Conservation (phyloP, 768 basidiomycete species). For the Xerocomellus chrysenteron region DNA sequence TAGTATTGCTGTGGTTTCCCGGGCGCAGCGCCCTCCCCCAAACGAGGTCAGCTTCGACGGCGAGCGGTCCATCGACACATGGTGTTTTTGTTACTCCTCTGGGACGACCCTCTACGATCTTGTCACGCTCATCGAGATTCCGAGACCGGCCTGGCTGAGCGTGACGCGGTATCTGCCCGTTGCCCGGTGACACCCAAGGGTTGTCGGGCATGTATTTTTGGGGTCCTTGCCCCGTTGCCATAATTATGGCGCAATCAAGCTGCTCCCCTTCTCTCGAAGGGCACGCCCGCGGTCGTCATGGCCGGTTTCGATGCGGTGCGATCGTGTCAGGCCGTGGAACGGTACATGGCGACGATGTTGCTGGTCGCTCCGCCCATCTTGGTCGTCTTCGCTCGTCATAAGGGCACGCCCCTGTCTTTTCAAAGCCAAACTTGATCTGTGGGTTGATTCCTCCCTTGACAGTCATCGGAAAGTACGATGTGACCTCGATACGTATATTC, state of each 20-base stretch:
- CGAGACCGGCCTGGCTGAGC: slow-evolving; percentile 43
- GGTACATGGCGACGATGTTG: slow-evolving; percentile 56
- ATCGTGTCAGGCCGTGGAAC: slow-evolving; percentile 67
- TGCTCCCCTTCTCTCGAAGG: slow-evolving; percentile 54
- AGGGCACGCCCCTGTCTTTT: slow-evolving; percentile 43
- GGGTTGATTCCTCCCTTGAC: background rate
- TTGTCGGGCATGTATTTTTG: slow-evolving; percentile 50
- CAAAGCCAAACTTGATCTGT: no score
- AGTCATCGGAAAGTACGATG: slow-evolving; percentile 67
- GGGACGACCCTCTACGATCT: slow-evolving; percentile 78
- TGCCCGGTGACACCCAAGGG: slow-evolving; percentile 11
- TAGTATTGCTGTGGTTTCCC: slow-evolving; percentile 34
- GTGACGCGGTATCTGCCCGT: slow-evolving; percentile 30
- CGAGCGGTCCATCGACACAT: slow-evolving; percentile 53
- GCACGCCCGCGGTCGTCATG: slow-evolving; percentile 56
- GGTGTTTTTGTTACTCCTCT: slow-evolving; percentile 60
- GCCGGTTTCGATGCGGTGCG: slow-evolving; percentile 66
- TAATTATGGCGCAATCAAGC: slow-evolving; percentile 57
- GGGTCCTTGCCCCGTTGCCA: slow-evolving; percentile 65
- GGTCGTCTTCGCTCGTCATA: slow-evolving; percentile 68
- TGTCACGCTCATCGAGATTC: slow-evolving; percentile 53
- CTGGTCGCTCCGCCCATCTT: slow-evolving; percentile 83
- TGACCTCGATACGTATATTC: slow-evolving; percentile 56
- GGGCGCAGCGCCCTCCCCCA: slow-evolving; percentile 43
- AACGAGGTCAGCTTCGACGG: slow-evolving; percentile 59